Conservation (phyloP, 192 early-diverging fungal genomes). For the Backusella tarrabulga region DNA sequence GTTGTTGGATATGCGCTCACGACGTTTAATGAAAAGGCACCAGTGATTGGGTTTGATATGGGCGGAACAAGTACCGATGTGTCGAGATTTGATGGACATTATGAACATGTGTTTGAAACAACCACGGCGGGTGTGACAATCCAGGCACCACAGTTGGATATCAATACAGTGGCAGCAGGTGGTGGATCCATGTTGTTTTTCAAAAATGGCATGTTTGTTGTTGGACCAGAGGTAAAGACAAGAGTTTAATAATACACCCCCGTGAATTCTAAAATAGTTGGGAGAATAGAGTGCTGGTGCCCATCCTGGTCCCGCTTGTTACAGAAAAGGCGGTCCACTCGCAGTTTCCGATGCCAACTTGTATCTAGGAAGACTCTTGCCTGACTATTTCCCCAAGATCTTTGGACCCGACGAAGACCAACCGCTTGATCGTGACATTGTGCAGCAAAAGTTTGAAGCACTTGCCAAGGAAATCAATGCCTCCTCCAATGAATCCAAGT, state of each 20-base stretch:
- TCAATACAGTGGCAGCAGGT: slow-evolving; percentile 96
- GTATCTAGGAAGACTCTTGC: slow-evolving; percentile 79
- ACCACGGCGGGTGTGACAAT: slow-evolving; percentile 90
- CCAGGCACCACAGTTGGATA: slow-evolving; percentile 95
- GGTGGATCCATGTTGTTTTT: slow-evolving; percentile 93
- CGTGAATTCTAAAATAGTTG: background rate
- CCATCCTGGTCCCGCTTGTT: slow-evolving; percentile 95
- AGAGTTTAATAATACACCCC: background rate
- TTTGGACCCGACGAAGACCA: slow-evolving; percentile 87
- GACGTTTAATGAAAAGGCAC: slow-evolving; percentile 45
- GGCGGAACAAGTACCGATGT: slow-evolving; percentile 92
- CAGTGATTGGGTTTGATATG: slow-evolving; percentile 98
- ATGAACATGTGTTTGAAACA: slow-evolving; percentile 94
- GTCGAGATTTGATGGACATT: slow-evolving; percentile 83
- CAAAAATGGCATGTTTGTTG: slow-evolving; percentile 90
- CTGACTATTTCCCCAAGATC: slow-evolving; percentile 90
- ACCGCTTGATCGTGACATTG: slow-evolving; percentile 69
- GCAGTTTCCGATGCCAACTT: slow-evolving; percentile 96
- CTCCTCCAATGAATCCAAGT: slow-evolving; percentile 54
- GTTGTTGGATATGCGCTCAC: slow-evolving; percentile 79
- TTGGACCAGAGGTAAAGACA: slow-evolving; percentile 73
- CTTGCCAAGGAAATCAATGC: slow-evolving; percentile 68
- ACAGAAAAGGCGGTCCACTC: slow-evolving; percentile 89
- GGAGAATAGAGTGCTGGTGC: slow-evolving; percentile 76
- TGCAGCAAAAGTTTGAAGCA: slow-evolving; percentile 59